phyloP scores from a whole-genome alignment of 2,329 filamentous ascomycete genomes.

The Botryotinia calthae region DNA sequence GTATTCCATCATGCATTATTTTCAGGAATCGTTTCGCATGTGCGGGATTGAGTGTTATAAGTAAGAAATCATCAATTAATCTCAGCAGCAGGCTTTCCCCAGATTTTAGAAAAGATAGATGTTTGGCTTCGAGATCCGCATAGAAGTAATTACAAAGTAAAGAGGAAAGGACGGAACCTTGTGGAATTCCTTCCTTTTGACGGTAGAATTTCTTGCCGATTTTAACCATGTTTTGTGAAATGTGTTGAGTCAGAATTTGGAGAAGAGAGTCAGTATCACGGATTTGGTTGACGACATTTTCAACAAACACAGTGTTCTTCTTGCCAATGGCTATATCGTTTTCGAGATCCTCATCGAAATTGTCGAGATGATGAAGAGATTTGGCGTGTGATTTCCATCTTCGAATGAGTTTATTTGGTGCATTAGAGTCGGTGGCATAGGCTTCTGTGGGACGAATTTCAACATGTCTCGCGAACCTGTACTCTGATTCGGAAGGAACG shows the following conservation, averaged over 20 bases:
- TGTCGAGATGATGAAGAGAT: conserved; percentile 31
- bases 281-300: conserved; percentile 58
- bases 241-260: conserved; percentile 71
- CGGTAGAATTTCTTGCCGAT: conserved; percentile 86
- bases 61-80: conserved; percentile 88
- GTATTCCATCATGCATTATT: conserved; percentile 75
- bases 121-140: conserved; percentile 72
- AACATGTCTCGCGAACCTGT: conserved; percentile 71
- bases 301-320: conserved; percentile 72
- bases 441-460: conserved; percentile 58
- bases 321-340: conserved; percentile 38
- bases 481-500: conserved; percentile 57
- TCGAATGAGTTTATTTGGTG: conserved; percentile 31
- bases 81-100: conserved; percentile 68
- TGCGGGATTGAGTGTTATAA: conserved; percentile 68
- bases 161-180: conserved; percentile 85
- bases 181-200: conserved; percentile 86
- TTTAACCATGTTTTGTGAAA: conserved; percentile 81
- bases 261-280: conserved; percentile 61
- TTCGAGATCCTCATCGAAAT: conserved; percentile 36
- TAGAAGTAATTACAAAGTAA: conserved; percentile 96
- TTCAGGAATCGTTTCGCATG: conserved; percentile 73
- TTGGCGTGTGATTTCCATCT: conserved; percentile 37
- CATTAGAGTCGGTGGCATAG: conserved; percentile 20
- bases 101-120: conserved; percentile 63